phyloP scores from a whole-genome alignment of 2,329 filamentous ascomycete genomes.

The Hyphodiscus sp. region DNA sequence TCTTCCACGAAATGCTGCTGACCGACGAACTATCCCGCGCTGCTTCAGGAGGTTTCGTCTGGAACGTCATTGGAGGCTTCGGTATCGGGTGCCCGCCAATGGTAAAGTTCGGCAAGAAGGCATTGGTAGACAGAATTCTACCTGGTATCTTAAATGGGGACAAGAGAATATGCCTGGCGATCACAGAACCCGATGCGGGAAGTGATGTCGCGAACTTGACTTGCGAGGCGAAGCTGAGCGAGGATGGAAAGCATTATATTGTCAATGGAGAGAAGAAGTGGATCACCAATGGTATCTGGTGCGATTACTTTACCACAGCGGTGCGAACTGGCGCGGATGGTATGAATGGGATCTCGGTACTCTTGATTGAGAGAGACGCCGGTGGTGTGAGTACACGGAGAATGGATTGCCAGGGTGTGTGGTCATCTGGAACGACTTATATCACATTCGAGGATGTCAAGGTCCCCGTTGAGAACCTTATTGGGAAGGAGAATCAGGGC shows the following conservation, averaged over 20 bases:
- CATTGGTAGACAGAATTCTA: conserved; percentile 65
- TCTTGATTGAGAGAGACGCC: conserved; percentile 80
- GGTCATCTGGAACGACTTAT: conserved; percentile 92
- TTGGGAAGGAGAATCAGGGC: conserved; percentile 96
- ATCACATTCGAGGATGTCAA: conserved; percentile 99
- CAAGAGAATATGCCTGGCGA: conserved; percentile 95
- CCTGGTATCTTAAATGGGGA: conserved; percentile 85
- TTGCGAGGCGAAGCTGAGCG: conserved; percentile 89
- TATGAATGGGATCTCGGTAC: conserved; percentile 86
- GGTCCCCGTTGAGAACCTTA: conserved; percentile 96
- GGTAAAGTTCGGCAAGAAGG: conserved; percentile 32
- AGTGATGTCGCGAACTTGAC: conserved; percentile 92
- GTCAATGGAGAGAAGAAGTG: conserved; percentile 99
- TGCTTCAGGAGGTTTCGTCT: conserved; percentile 88
- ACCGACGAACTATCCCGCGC: conserved; percentile 90
- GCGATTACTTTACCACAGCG: conserved; percentile 95
- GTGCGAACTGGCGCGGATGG: conserved; percentile 83
- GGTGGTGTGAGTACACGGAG: conserved; percentile 86
- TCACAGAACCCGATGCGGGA: conserved; percentile 93
- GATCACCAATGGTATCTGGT: conserved; percentile 98
- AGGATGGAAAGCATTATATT: conserved; percentile 98
- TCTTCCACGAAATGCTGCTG: conserved; percentile 94
- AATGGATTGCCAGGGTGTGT: conserved; percentile 99
- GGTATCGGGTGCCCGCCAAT: conserved; percentile 90
- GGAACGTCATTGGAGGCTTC: conserved; percentile 95